These are phyloP conservation scores for Limonium bicolor DNA, from an alignment of 148 eudicot genomes.

Conservation along the genomic window DNA sequence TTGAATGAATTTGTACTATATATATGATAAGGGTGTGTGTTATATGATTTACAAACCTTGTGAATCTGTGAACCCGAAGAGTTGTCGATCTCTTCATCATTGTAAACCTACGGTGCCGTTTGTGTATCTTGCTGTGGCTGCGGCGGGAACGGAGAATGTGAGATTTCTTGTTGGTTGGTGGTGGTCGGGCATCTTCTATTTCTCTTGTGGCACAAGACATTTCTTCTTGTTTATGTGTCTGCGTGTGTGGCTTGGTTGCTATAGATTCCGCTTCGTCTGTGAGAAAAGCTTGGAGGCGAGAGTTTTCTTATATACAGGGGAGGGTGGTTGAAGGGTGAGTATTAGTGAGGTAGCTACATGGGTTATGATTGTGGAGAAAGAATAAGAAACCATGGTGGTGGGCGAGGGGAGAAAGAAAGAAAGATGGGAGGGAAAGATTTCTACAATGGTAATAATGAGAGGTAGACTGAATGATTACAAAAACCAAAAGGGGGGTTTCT, in stretches of 20 bases:
- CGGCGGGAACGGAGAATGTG: neutral
- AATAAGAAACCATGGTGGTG: no score
- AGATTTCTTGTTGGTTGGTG: no score
- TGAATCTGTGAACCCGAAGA: neutral
- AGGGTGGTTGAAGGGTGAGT: neutral
- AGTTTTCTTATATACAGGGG: neutral
- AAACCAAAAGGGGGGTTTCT: neutral
- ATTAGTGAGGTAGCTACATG: neutral
- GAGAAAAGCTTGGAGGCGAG: neutral
- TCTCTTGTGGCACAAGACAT: neutral
- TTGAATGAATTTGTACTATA: neutral
- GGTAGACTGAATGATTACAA: neutral
- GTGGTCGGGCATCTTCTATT: neutral
- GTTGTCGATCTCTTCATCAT: neutral
- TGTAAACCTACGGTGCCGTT: no score
- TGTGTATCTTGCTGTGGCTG: no score
- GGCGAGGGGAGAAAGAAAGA: neutral
- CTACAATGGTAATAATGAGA: constrained; percentile 5
- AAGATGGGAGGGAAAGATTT: neutral
- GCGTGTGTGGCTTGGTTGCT: neutral
- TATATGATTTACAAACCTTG: neutral
- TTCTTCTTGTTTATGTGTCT: neutral
- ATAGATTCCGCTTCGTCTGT: neutral
- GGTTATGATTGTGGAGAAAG: no score
- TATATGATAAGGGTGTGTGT: no score